These are phyloP conservation scores for Lodderomyces parapsilosis DNA, from an alignment of 1,139 yeast genomes.

Conservation along the genomic window DNA sequence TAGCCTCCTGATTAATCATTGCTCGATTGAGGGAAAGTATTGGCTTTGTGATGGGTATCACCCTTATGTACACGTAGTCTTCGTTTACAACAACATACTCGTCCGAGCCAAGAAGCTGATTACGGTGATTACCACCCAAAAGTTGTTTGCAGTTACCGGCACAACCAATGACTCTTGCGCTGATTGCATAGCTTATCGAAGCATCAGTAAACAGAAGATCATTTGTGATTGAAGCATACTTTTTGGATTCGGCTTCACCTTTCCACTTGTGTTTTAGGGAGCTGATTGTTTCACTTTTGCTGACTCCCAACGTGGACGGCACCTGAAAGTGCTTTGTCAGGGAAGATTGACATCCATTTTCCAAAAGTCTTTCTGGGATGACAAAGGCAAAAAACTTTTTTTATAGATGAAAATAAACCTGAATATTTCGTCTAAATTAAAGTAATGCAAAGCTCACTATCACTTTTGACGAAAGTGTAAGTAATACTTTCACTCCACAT, in stretches of 20 bases:
- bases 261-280: slow-evolving; percentile 31
- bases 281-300: slow-evolving; percentile 27
- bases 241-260: slow-evolving; percentile 11
- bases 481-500: too few relatives aligned
- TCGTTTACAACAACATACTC: slow-evolving; percentile 41
- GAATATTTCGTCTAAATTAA: too few relatives aligned
- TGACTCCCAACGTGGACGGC: slow-evolving; percentile 36
- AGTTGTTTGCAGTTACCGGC: slow-evolving; percentile 28
- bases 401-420: slow-evolving; percentile 41
- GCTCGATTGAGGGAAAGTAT: slow-evolving; percentile 28
- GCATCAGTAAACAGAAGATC: slow-evolving; percentile 35
- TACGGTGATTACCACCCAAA: slow-evolving; percentile 15
- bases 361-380: slow-evolving; percentile 38
- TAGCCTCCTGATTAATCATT: slow-evolving; percentile 36
- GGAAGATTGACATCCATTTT: slow-evolving; percentile 36
- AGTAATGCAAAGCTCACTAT: too few relatives aligned
- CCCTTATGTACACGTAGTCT: slow-evolving; percentile 28
- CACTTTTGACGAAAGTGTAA: too few relatives aligned
- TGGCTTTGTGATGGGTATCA: slow-evolving; percentile 24
- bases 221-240: slow-evolving; percentile 25
- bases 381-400: slow-evolving; percentile 40
- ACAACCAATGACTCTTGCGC: slow-evolving; percentile 38
- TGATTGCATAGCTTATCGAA: slow-evolving; percentile 34
- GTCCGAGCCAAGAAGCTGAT: slow-evolving; percentile 21
- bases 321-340: slow-evolving; percentile 37